These are phyloP conservation scores for Erigeron canadensis DNA, from an alignment of 129 eudicot species.

Conservation along the genomic window DNA sequence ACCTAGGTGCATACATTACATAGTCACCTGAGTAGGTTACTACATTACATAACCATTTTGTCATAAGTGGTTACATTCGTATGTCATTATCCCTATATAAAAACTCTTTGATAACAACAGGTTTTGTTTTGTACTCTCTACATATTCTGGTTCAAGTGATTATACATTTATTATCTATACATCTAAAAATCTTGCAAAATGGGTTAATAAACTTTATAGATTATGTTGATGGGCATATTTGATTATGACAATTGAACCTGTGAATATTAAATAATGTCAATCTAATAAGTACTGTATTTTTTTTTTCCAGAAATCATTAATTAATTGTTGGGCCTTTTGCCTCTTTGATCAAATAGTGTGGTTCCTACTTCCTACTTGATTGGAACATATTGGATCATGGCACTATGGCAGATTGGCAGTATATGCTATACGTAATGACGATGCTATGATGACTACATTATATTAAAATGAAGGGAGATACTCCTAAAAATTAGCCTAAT, in stretches of 20 bases:
- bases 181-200: background rate
- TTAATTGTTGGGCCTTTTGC: no score
- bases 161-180: background rate
- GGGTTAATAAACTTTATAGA: background rate
- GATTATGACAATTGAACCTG: background rate
- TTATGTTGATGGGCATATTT: background rate
- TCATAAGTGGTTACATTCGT: no score
- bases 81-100: no score
- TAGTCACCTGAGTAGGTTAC: no score
- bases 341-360: background rate
- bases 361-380: conserved; percentile 21
- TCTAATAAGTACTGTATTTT: background rate
- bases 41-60: no score
- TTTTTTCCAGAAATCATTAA: no score
- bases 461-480: conserved; percentile 4
- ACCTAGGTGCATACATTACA: no score
- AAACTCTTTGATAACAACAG: background rate
- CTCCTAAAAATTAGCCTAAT: no score
- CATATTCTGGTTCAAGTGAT: background rate
- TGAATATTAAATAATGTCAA: background rate
- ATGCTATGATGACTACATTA: conserved; percentile 25
- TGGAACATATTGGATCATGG: conserved; percentile 22
- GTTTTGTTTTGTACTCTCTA: background rate
- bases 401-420: background rate
- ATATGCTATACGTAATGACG: conserved; percentile 23